These are phyloP conservation scores for Chaetomiaceae sp. DNA, from an alignment of 2,329 filamentous ascomycete species.

Conservation along the genomic window DNA sequence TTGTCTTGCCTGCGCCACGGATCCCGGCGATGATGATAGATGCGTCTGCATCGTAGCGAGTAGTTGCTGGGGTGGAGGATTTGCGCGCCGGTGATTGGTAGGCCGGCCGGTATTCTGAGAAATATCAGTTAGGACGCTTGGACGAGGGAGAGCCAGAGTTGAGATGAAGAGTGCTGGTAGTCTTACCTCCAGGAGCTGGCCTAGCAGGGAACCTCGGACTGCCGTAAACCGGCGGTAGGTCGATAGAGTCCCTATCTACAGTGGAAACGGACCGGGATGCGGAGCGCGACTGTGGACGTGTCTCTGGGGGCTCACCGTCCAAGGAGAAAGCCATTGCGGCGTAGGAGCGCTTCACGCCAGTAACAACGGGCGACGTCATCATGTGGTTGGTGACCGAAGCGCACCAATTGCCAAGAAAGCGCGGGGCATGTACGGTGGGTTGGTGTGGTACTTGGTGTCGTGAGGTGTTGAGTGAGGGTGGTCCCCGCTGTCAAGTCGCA, in stretches of 20 bases:
- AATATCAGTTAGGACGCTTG: neutral
- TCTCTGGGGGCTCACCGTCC: slow-evolving; percentile 7
- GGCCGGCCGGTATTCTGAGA: slow-evolving; percentile 20
- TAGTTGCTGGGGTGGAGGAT: slow-evolving; percentile 22
- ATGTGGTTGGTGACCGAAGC: slow-evolving; percentile 3
- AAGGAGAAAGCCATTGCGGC: slow-evolving; percentile 22
- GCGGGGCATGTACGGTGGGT: neutral
- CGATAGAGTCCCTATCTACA: slow-evolving; percentile 2
- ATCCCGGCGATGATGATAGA: slow-evolving; percentile 71
- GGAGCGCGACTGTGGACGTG: slow-evolving; percentile 4
- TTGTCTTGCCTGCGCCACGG: slow-evolving; percentile 71
- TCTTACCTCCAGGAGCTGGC: slow-evolving; percentile 9
- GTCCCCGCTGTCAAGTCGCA: neutral
- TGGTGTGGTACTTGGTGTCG: neutral
- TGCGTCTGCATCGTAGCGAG: slow-evolving; percentile 53
- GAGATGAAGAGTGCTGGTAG: neutral
- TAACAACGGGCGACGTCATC: slow-evolving; percentile 21
- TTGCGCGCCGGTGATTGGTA: slow-evolving; percentile 17
- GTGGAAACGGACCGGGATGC: slow-evolving; percentile 3
- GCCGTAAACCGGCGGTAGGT: neutral
- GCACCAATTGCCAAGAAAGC: neutral
- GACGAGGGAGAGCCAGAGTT: neutral
- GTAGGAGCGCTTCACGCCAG: slow-evolving; percentile 28
- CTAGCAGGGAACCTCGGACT: neutral
- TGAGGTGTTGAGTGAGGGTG: neutral